Percentiles rank a stretch among this genome's conserved stretches.
Conservation (phyloP, 2,329 filamentous ascomycete genomes). For the Monascus ruber region DNA sequence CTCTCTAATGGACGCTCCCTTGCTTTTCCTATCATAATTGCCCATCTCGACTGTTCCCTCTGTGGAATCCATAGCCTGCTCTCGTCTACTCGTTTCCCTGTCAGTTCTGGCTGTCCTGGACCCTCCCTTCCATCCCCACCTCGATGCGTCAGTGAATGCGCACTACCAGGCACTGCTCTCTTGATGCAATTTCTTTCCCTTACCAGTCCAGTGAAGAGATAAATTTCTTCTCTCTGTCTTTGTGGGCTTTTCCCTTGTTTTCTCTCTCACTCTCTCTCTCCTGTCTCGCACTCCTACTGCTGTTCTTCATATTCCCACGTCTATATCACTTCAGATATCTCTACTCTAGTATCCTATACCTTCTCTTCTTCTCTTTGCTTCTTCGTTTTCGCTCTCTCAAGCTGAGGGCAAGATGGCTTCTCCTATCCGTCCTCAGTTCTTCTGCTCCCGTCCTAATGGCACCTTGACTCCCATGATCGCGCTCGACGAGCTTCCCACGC, state of each 20-base stretch:
- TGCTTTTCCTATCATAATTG: too few relatives aligned
- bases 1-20: too few relatives aligned
- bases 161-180: neutral
- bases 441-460: slow-evolving; percentile 31
- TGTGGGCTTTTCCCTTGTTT: slow-evolving; percentile 2
- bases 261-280: slow-evolving; percentile 5
- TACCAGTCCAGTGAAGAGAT: neutral
- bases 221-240: neutral
- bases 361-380: slow-evolving; percentile 1
- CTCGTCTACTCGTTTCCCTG: too few relatives aligned
- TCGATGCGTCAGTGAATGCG: too few relatives aligned
- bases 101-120: too few relatives aligned
- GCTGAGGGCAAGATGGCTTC: slow-evolving; percentile 10
- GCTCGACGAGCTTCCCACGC: slow-evolving; percentile 33
- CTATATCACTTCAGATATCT: neutral
- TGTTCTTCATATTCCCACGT: neutral
- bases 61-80: too few relatives aligned
- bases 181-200: too few relatives aligned
- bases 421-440: slow-evolving; percentile 28
- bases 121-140: too few relatives aligned
- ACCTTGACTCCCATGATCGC: slow-evolving; percentile 32
- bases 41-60: too few relatives aligned
- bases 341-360: neutral
- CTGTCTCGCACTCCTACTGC: slow-evolving; percentile 1
- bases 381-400: slow-evolving; percentile 2